Evolutionary conservation across 2,329 filamentous ascomycete species (phyloP), one percentile per base, ranked within the genome.

Genomic region (Ophiostoma pallidulum): DNA sequence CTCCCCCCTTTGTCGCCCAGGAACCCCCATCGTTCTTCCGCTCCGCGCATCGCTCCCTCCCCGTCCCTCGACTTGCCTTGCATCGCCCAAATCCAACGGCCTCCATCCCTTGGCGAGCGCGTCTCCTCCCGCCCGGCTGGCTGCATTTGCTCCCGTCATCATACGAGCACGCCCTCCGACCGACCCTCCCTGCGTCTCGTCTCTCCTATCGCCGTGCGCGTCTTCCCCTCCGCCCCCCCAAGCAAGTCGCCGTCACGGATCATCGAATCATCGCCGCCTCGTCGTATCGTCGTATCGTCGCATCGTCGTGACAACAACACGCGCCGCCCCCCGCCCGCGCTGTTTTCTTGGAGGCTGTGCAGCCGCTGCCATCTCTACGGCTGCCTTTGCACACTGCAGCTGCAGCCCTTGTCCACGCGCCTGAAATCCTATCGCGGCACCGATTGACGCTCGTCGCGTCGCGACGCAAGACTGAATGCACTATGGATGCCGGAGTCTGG

Each of bases 401-500:
- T 24, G 16, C 36, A 19, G 18, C 35, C 18, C 33, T 13, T 14
- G 16, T 4, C 26, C 35, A 24, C 14, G 35, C 35, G 19, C 35
- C 40, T 32, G 36, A 24, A 8, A 9, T 33, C 9, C 28, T 12
- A 16, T 28, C n/a, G 12, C 41, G 12, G 36, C 41, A 31, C 13
- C 33, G 3, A 31, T 14, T 24, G 38, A 35, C 45, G 41, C 40
- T 44, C 24, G 45, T 37, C 41, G 45, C 41, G 37, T 51, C 49
- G 41, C 45, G 38, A 42, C 37, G 18, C 22, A 31, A 33, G 31
- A 45, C 40, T 37, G 43, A 33, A 19, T 24, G 45, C 50, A 47
- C 24, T 47, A 52, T 52, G 50, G 50, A 41, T 47, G 37, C 50
- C 20, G 29, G 36, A 13, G 37, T 42, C 41, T 47, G 43, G 47